Evolutionary conservation across 2,329 filamentous ascomycete species (phyloP).

Genomic region (Exophiala sp.): DNA sequence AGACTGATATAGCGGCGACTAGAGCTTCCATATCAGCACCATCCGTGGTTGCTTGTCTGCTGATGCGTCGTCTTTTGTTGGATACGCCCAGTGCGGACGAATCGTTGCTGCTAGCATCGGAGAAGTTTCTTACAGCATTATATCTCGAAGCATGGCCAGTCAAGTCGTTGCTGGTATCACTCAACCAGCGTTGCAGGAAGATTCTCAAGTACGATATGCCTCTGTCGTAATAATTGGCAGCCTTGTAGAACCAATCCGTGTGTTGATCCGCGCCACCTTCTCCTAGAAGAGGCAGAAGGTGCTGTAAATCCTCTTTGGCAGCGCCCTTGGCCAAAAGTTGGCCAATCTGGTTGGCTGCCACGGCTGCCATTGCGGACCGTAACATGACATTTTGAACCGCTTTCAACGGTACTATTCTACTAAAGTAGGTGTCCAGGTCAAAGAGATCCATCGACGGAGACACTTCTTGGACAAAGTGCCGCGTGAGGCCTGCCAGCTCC

Average conservation of each 20-base stretch:
- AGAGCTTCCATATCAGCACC: slow-evolving; percentile 54
- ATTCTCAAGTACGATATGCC: slow-evolving; percentile 51
- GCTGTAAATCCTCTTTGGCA: slow-evolving; percentile 16
- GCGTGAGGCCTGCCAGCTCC: slow-evolving; percentile 37
- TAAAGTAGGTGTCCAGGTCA: slow-evolving; percentile 39
- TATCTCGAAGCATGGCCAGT: slow-evolving; percentile 19
- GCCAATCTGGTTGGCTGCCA: slow-evolving; percentile 40
- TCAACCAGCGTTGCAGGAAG: slow-evolving; percentile 37
- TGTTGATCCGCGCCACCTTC: slow-evolving; percentile 33
- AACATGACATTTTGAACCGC: slow-evolving; percentile 35
- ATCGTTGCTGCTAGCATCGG: slow-evolving; percentile 8
- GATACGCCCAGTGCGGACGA: neutral
- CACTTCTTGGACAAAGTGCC: slow-evolving; percentile 37
- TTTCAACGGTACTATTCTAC: slow-evolving; percentile 37
- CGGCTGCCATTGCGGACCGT: slow-evolving; percentile 37
- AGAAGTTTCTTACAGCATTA: slow-evolving; percentile 5
- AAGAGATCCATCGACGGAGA: slow-evolving; percentile 41
- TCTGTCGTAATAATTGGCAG: slow-evolving; percentile 58
- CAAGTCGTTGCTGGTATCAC: slow-evolving; percentile 19
- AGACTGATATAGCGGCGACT: slow-evolving; percentile 62
- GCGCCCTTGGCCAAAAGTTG: slow-evolving; percentile 21
- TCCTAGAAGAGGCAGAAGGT: slow-evolving; percentile 19
- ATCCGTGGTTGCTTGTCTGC: slow-evolving; percentile 9
- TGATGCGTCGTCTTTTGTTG: slow-evolving; percentile 40
- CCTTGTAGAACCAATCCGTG: slow-evolving; percentile 57